phyloP scores from a whole-genome alignment of 2,329 filamentous ascomycete genomes.

The Myriosclerotinia scirpicola region DNA sequence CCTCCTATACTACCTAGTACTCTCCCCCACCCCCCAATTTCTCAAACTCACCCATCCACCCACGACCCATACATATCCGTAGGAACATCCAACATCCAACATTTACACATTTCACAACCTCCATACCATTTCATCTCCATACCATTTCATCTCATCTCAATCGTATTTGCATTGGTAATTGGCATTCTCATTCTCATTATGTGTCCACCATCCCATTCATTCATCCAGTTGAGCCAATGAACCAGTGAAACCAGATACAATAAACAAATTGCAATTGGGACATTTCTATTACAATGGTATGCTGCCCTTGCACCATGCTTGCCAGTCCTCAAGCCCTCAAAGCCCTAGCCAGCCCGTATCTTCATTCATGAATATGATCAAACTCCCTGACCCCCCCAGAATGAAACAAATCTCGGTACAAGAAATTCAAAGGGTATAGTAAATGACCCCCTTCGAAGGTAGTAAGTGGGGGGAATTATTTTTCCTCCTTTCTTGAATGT shows the following conservation, averaged over 20 bases:
- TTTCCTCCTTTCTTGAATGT: conserved; percentile 15
- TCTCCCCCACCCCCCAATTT: too few relatives aligned
- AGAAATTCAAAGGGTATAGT: conserved; percentile 29
- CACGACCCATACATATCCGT: too few relatives aligned
- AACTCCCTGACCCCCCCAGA: conserved; percentile 17
- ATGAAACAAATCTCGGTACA: conserved; percentile 30
- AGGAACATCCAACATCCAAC: neutral
- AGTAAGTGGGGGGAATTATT: conserved; percentile 9
- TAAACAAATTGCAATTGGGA: conserved; percentile 28
- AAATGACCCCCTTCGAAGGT: conserved; percentile 12
- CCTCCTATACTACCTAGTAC: too few relatives aligned
- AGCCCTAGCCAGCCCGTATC: conserved; percentile 14
- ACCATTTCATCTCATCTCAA: too few relatives aligned
- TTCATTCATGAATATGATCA: conserved; percentile 19
- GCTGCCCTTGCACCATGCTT: conserved; percentile 24
- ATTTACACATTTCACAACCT: conserved; percentile 12
- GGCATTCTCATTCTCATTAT: conserved; percentile 32
- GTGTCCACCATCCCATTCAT: conserved; percentile 12
- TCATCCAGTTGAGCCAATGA: conserved; percentile 8
- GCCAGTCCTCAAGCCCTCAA: conserved; percentile 25
- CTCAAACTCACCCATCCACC: too few relatives aligned
- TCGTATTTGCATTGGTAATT: neutral
- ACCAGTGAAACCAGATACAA: conserved; percentile 14
- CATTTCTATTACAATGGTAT: conserved; percentile 38
- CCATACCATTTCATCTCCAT: conserved; percentile 16